Percentiles rank a stretch among this genome's conserved stretches.
phyloP scores from a whole-genome alignment of 495 filamentous ascomycete species.

The Penicillium fimorum region DNA sequence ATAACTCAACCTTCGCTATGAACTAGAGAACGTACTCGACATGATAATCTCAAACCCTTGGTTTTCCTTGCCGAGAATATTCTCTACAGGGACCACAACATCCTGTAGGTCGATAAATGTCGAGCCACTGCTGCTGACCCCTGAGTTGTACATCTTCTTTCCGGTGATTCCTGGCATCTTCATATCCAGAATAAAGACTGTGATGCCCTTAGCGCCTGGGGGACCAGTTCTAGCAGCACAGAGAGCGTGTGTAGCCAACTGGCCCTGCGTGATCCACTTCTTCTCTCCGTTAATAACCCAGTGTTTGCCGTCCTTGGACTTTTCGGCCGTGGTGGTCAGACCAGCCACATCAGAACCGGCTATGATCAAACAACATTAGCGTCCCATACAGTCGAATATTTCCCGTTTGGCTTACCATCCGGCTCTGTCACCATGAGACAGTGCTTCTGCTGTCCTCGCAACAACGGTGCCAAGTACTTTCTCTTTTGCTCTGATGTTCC shows the following conservation, averaged over 20 bases:
- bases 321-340: conserved; percentile 65
- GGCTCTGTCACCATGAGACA: conserved; percentile 19
- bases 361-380: not conserved
- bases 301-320: conserved; percentile 67
- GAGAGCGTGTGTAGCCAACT: conserved; percentile 31
- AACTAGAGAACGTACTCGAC: conserved; percentile 12
- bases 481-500: conserved; percentile 13
- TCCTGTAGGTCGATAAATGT: conserved; percentile 73
- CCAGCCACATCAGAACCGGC: conserved; percentile 68
- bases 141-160: conserved; percentile 18
- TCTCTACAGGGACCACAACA: conserved; percentile 67
- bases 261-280: conserved; percentile 81
- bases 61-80: conserved; percentile 72
- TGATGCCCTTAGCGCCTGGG: conserved; percentile 13
- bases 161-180: conserved; percentile 11
- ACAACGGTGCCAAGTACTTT: conserved; percentile 15
- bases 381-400: not conserved
- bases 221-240: conserved; percentile 18
- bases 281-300: conserved; percentile 76
- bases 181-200: conserved; percentile 15
- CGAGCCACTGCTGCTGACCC: conserved; percentile 39
- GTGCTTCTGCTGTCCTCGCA: conserved; percentile 18
- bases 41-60: conserved; percentile 75
- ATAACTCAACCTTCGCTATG: not conserved
- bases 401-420: conserved; percentile 2